A percentile compares a stretch with the other conserved stretches of the same genome.
Evolutionary conservation across 2,329 filamentous ascomycete genomes (phyloP).

Genomic region (Setomelanomma holmii): DNA sequence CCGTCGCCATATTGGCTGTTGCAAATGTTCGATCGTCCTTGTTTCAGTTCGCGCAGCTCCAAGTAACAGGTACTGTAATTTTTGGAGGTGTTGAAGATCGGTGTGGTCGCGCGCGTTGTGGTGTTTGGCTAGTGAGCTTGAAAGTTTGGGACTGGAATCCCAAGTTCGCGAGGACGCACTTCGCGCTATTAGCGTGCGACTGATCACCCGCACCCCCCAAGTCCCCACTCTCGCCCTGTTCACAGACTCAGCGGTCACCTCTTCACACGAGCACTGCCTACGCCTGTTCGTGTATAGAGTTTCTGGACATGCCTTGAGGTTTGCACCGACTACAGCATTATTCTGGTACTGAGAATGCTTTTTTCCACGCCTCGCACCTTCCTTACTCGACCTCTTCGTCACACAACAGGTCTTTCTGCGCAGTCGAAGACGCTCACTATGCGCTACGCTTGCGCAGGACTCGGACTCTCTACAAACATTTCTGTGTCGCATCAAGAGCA

Average conservation of each 20-base stretch:
- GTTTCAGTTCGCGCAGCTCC: background rate
- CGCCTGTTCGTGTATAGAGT: background rate
- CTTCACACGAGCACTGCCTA: background rate
- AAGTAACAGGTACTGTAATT: background rate
- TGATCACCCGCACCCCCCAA: slow-evolving; percentile 3
- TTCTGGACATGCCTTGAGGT: background rate
- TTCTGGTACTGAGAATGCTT: background rate
- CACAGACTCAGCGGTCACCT: background rate
- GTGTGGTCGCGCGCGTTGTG: slow-evolving; percentile 10
- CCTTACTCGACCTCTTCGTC: slow-evolving; percentile 10
- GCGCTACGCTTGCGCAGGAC: background rate
- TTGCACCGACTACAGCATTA: background rate
- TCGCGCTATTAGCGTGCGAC: background rate
- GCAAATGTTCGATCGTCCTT: slow-evolving; percentile 13
- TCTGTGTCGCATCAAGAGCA: background rate
- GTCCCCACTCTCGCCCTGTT: slow-evolving; percentile 4
- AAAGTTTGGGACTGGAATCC: slow-evolving; percentile 25
- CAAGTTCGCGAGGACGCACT: slow-evolving; percentile 12
- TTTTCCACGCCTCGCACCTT: slow-evolving; percentile 8
- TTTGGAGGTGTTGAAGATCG: slow-evolving; percentile 1
- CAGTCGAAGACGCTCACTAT: slow-evolving; percentile 1
- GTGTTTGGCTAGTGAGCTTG: slow-evolving; percentile 22
- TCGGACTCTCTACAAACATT: slow-evolving; percentile 6
- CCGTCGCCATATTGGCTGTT: slow-evolving; percentile 43
- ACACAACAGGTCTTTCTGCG: slow-evolving; percentile 7